Base-by-base conservation (phyloP, 148 eudicot species). In the Cornus controversa region DNA sequence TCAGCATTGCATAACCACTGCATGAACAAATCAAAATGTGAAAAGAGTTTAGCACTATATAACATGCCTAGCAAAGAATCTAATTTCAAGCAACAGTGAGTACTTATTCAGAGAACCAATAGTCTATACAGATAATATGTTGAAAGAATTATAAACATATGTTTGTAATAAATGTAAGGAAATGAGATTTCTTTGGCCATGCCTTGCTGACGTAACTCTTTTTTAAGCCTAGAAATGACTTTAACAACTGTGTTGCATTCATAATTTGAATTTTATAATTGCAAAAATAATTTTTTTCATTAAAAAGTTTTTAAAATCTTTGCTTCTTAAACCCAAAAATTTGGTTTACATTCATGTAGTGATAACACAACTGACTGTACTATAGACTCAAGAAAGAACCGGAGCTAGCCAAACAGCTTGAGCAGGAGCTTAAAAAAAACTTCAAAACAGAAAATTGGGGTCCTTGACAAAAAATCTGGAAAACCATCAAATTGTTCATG, bases 1-100 rank as follows among this genome's bases (percentile, higher is more conserved):
- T 96, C 98, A 24, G 99, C 98, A 89, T 93, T 93, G 91, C 99
- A 93, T 75, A 96, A 80, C 99, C 99, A 96, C 99, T 93, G 93
- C 78, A 65, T 23, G 54, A 66, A 22, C 73, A 84, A 71, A 80
- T 28, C 57, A 75, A 69, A 80, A 22, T 10, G 76, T 74, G 26
- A 71, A 81, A 66, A 36, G 18, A 66, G 14, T 45, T 79, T 25
- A 80, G 78, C 71, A 78, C 15, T 36, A 24, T 42, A 13, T 10
- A 10, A 40, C 24, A 11, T 40, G 2, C 63, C 23, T 27, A 75
- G 20, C 71, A 45, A 65, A 42, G 60, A 67, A 45, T 42, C n/a
- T n/a, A 0, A 27, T 45, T 50, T 75, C 42, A 0, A 66, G 28
- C 20, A 6, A 10, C 23, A 40, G 26, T 28, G 23, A 22, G 8